phyloP scores from a whole-genome alignment of 441 rosid species.

The Populus tomentosa region DNA sequence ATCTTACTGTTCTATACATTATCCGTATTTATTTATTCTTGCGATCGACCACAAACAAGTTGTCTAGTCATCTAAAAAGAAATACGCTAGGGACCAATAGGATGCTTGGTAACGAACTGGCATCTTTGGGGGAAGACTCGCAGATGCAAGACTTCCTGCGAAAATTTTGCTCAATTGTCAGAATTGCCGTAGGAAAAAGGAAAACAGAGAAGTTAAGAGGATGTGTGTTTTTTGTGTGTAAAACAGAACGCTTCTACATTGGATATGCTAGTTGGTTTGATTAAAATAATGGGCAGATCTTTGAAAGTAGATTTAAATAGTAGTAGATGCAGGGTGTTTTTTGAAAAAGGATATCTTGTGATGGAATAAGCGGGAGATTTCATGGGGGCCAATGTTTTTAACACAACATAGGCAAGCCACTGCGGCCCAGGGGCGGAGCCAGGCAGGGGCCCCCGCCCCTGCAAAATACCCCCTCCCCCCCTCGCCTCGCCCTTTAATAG shows the following conservation, averaged over 20 bases:
- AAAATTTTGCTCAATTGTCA: neutral
- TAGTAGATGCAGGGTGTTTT: constrained; percentile 4
- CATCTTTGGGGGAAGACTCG: neutral
- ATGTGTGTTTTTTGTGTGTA: neutral
- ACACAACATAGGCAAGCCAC: neutral
- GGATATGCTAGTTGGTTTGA: neutral
- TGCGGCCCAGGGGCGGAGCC: neutral
- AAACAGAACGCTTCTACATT: neutral
- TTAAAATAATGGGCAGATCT: constrained; percentile 5
- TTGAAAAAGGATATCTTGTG: constrained; percentile 27
- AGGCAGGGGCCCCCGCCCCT: too few species aligned
- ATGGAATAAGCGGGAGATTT: constrained; percentile 36
- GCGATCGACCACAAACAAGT: neutral
- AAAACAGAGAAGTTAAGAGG: neutral
- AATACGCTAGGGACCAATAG: neutral
- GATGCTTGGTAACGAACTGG: neutral
- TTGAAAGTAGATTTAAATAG: constrained; percentile 4
- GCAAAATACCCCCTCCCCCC: too few species aligned
- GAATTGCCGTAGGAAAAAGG: neutral
- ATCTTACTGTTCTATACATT: too few species aligned
- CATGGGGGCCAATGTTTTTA: constrained; percentile 28
- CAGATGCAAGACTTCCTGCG: neutral
- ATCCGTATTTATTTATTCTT: neutral
- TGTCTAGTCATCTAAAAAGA: neutral
- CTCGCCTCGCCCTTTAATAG: too few species aligned